Base-by-base conservation (phyloP, 495 filamentous ascomycete genomes). In the Aspergillus steynii region DNA sequence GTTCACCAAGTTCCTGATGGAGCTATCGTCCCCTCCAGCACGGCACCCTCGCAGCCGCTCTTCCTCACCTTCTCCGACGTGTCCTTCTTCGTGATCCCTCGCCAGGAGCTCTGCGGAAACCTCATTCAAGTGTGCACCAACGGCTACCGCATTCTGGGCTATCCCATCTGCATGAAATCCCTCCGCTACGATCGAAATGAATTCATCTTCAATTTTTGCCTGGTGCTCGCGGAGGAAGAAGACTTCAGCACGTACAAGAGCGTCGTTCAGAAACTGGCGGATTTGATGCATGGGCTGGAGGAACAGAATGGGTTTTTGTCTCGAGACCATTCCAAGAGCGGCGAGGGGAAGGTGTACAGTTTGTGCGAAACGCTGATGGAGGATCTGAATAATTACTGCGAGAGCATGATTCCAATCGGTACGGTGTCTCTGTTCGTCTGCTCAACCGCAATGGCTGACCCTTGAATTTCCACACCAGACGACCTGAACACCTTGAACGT, bases 371-470 rank as follows among this genome's bases (percentile, higher is more conserved):
- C 92, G 62, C 82, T 99, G 58, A 89, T 96, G 77, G 91, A 96
- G 76, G 93, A 98, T 67, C 74, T 99, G 57, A 98, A 98, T 70
- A 96, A 96, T 68, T 99, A 98, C 65, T 91, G 89, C 66, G 95
- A 99, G 77, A 96, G 92, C 84, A 93, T 97, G 93, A 95, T 96
- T 65, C 91, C 93, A 2, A 91, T 96, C 66, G 88, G 89, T 92
- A 75, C 34, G 82, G 77, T 29, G 4, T 0, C 12, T 0, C 12
- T 14, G 25, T 4, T 50, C 14, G 50, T 42, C 50, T 42, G 6
- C 20, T 5, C 6, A 27, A 50, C 8, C 15, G 20, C 49, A 26
- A 26, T 29, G 49, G 49, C 28, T 29, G 49, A 26, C 14, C 49
- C 2, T 9, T 29, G 20, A n/a, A 42, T 60, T 47, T 53, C 15